These are phyloP conservation scores for Penicillium sp. DNA, from an alignment of 2,329 filamentous ascomycete species.

Conservation along the genomic window DNA sequence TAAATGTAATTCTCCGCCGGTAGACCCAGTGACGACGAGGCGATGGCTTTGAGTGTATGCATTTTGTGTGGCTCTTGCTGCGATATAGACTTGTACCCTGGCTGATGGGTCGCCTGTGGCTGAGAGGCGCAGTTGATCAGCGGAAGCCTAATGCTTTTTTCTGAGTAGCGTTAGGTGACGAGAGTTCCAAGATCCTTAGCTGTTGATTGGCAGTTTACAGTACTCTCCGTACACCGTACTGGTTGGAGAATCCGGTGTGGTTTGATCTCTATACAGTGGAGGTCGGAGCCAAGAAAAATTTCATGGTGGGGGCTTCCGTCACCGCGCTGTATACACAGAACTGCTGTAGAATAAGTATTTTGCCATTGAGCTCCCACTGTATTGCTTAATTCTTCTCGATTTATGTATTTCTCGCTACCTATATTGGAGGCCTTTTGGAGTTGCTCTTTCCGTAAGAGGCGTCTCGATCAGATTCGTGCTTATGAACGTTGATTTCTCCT, in stretches of 20 bases:
- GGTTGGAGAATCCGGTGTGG: neutral
- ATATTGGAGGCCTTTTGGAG: no score
- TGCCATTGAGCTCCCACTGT: neutral
- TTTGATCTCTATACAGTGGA: slow-evolving; percentile 2
- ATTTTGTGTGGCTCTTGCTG: slow-evolving; percentile 17
- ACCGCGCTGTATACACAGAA: neutral
- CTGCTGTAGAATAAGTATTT: neutral
- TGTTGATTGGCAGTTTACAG: neutral
- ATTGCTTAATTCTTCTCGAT: neutral
- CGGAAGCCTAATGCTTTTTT: neutral
- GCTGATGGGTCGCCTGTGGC: slow-evolving; percentile 1
- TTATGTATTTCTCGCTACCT: no score
- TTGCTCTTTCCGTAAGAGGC: no score
- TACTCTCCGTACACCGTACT: neutral
- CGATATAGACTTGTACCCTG: neutral
- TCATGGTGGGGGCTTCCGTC: slow-evolving; percentile 8
- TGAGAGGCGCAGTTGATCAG: neutral
- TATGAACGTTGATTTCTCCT: no score
- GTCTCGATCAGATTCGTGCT: no score
- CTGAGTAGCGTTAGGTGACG: neutral
- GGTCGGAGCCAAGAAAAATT: slow-evolving; percentile 9
- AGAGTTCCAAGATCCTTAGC: neutral
- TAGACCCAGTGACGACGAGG: slow-evolving; percentile 38
- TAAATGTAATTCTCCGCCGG: slow-evolving; percentile 44
- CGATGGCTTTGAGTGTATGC: slow-evolving; percentile 32